Percentiles rank a stretch among this genome's conserved stretches.
Conservation (phyloP, 768 basidiomycete genomes). For the Daedalea quercina region DNA sequence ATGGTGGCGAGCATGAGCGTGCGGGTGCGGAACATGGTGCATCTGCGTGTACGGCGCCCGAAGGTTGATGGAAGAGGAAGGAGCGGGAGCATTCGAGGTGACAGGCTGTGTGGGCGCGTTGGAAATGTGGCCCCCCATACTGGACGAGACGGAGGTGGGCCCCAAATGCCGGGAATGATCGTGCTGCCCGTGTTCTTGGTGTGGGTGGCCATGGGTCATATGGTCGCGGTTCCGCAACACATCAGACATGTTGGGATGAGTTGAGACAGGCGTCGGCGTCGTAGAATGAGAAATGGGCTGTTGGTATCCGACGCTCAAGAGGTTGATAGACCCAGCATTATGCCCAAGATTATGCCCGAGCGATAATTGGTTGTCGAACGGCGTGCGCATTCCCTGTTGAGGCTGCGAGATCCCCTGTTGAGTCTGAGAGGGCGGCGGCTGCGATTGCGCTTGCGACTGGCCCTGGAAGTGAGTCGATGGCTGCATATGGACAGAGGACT, state of each 20-base stretch:
- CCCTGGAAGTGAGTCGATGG: slow-evolving; percentile 10
- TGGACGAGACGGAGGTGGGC: neutral
- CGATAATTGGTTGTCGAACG: slow-evolving; percentile 14
- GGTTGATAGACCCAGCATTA: slow-evolving; percentile 16
- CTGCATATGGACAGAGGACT: slow-evolving; percentile 7
- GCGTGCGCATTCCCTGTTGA: slow-evolving; percentile 21
- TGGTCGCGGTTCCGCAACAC: slow-evolving; percentile 10
- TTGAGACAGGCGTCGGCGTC: slow-evolving; percentile 17
- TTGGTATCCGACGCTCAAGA: slow-evolving; percentile 28
- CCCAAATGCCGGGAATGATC: slow-evolving; percentile 4
- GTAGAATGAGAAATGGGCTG: slow-evolving; percentile 21
- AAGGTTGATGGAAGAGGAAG: slow-evolving; percentile 34
- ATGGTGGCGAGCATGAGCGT: slow-evolving; percentile 70
- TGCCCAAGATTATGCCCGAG: slow-evolving; percentile 9
- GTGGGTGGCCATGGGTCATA: slow-evolving; percentile 12
- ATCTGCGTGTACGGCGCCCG: slow-evolving; percentile 62
- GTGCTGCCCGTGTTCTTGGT: slow-evolving; percentile 16
- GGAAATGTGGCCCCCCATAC: neutral
- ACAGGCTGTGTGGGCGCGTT: slow-evolving; percentile 1
- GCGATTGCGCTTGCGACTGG: slow-evolving; percentile 12
- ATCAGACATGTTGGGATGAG: slow-evolving; percentile 13
- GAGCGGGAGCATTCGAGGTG: slow-evolving; percentile 5
- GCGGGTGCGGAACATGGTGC: slow-evolving; percentile 79
- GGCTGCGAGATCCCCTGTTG: slow-evolving; percentile 12
- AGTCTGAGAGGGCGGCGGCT: slow-evolving; percentile 12